A percentile compares a stretch with the other conserved stretches of the same genome.
These are phyloP conservation scores for Diaporthe nobilis DNA, from an alignment of 2,329 filamentous ascomycete genomes.

Conservation along the genomic window DNA sequence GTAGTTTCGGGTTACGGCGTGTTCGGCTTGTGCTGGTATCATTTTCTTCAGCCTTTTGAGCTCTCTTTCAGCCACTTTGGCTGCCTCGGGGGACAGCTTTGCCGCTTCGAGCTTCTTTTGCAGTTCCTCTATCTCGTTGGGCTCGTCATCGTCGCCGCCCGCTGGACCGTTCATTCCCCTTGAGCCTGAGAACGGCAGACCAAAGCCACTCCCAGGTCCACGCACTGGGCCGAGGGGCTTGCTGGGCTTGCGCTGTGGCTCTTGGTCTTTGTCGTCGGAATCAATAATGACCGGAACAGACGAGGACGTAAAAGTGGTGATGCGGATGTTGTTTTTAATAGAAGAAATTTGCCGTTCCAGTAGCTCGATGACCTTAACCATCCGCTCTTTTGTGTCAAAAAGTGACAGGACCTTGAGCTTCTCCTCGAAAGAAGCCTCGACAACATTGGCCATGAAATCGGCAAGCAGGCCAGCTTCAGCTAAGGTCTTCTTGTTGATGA, in stretches of 20 bases:
- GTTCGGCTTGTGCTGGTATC: slow-evolving; percentile 96
- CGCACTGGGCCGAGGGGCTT: slow-evolving; percentile 48
- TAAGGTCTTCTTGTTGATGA: slow-evolving; percentile 86
- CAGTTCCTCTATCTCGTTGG: slow-evolving; percentile 91
- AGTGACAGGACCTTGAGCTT: slow-evolving; percentile 90
- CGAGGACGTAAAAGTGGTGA: slow-evolving; percentile 82
- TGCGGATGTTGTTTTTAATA: slow-evolving; percentile 89
- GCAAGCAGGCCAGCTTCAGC: slow-evolving; percentile 88
- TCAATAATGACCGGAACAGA: slow-evolving; percentile 72
- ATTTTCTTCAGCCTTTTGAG: slow-evolving; percentile 92
- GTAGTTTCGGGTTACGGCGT: slow-evolving; percentile 93
- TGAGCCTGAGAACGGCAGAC: slow-evolving; percentile 49
- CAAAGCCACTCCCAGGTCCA: slow-evolving; percentile 43
- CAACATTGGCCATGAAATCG: slow-evolving; percentile 96
- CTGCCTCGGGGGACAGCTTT: slow-evolving; percentile 84
- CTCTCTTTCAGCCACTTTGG: slow-evolving; percentile 92
- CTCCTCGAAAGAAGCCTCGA: slow-evolving; percentile 90
- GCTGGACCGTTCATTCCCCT: slow-evolving; percentile 53
- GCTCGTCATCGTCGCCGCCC: slow-evolving; percentile 80
- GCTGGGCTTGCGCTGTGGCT: slow-evolving; percentile 56
- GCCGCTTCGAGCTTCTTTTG: slow-evolving; percentile 89
- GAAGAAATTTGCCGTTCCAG: slow-evolving; percentile 84
- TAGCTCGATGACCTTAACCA: slow-evolving; percentile 87
- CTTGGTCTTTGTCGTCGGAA: slow-evolving; percentile 67
- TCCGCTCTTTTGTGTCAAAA: slow-evolving; percentile 81